A percentile compares a stretch with the other conserved stretches of the same genome.
Evolutionary conservation across 2,329 filamentous ascomycete species (phyloP).

Genomic region (Arthrinium puccinioides): DNA sequence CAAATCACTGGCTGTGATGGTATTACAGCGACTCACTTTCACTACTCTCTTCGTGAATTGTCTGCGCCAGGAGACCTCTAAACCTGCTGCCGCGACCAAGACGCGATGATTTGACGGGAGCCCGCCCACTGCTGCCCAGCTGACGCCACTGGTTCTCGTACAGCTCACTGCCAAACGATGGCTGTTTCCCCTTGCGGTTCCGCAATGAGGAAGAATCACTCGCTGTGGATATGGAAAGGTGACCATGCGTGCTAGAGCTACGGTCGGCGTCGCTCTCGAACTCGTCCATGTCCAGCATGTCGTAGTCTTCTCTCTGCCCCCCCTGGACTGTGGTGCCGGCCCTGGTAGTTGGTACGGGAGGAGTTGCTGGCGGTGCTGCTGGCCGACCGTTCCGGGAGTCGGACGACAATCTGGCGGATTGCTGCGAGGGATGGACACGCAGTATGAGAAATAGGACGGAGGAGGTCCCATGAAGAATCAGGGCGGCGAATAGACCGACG

Average conservation of each 20-base stretch:
- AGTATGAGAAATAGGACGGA: slow-evolving; percentile 19
- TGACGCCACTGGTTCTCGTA: slow-evolving; percentile 19
- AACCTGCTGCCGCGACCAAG: slow-evolving; percentile 29
- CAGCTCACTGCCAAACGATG: slow-evolving; percentile 7
- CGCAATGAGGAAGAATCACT: no score
- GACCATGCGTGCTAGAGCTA: no score
- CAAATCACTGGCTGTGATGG: no score
- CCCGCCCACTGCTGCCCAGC: slow-evolving; percentile 8
- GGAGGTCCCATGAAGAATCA: slow-evolving; percentile 18
- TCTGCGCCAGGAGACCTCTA: slow-evolving; percentile 52
- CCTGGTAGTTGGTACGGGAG: no score
- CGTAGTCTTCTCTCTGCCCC: slow-evolving; percentile 4
- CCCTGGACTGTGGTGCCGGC: slow-evolving; percentile 1
- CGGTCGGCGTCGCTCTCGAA: no score
- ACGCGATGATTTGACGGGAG: slow-evolving; percentile 20
- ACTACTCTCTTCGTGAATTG: slow-evolving; percentile 67
- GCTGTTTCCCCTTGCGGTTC: not conserved
- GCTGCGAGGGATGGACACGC: slow-evolving; percentile 14
- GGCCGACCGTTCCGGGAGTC: no score
- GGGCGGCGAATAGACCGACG: slow-evolving; percentile 19
- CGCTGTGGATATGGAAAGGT: no score
- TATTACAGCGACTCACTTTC: slow-evolving; percentile 33
- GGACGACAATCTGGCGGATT: no score
- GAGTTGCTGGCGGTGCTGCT: no score
- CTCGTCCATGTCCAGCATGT: not conserved